A percentile compares a stretch with the other conserved stretches of the same genome.
These are phyloP conservation scores for Acorus gramineus DNA, from an alignment of 106 monocot genomes.

Conservation along the genomic window DNA sequence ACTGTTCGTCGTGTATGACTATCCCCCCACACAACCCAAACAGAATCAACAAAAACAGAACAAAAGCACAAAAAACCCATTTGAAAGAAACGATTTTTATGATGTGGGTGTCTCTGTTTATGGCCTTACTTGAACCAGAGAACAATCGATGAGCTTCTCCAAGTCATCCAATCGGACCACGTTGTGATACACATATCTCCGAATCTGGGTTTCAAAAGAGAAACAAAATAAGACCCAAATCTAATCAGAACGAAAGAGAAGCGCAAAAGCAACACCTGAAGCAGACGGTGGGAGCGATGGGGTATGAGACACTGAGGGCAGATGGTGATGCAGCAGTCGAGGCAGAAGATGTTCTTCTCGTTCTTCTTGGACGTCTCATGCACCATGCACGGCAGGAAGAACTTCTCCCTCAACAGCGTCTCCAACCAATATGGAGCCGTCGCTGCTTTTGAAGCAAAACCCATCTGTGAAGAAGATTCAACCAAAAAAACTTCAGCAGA, in stretches of 20 bases:
- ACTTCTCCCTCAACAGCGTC: conserved; percentile 30
- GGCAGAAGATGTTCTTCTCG: conserved; percentile 71
- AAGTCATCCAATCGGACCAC: conserved; percentile 61
- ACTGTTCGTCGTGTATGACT: conserved; percentile 70
- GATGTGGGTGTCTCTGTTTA: not conserved
- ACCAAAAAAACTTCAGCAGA: no score
- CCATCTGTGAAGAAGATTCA: no score
- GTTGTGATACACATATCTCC: conserved; percentile 73
- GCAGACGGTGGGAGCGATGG: conserved; percentile 53
- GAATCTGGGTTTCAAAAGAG: conserved; percentile 28
- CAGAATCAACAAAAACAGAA: not conserved
- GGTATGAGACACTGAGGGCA: conserved; percentile 55
- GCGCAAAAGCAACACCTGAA: conserved; percentile 33
- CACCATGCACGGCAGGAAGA: conserved; percentile 44
- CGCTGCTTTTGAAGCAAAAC: no score
- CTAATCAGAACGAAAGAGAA: not conserved
- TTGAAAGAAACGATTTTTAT: not conserved
- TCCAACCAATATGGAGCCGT: conserved; percentile 42
- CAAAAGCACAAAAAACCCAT: conserved; percentile 1
- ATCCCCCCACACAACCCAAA: no score
- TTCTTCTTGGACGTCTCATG: conserved; percentile 63
- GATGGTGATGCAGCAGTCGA: conserved; percentile 64
- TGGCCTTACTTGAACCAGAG: conserved; percentile 43
- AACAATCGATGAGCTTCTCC: conserved; percentile 52
- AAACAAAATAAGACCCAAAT: not conserved